Conservation (phyloP, 2,329 filamentous ascomycete genomes). For the Hymenoscyphus fructigenus region DNA sequence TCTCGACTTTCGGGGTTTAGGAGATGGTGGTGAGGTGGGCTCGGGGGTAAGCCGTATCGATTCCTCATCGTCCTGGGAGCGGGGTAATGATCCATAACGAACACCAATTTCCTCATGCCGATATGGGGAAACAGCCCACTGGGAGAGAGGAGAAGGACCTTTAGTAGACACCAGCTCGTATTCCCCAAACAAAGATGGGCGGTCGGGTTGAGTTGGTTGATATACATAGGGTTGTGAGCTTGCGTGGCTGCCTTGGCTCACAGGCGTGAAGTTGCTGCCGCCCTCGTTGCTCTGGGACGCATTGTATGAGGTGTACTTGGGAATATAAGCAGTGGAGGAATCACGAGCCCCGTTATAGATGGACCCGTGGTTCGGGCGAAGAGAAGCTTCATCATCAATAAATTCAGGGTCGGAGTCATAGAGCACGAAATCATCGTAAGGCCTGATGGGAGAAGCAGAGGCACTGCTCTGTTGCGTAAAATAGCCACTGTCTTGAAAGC, state of each 20-base stretch:
- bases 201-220: not conserved
- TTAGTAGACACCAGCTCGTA: not conserved
- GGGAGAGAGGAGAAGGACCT: not conserved
- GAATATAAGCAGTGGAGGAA: not conserved
- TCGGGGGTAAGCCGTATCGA: slow-evolving; percentile 8
- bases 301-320: not conserved
- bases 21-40: not conserved
- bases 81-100: not conserved
- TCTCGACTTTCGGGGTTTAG: slow-evolving; percentile 10
- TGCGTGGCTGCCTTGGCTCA: not conserved
- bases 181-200: slow-evolving; percentile 6
- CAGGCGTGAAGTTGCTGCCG: not conserved
- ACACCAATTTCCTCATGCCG: not conserved
- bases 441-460: not conserved
- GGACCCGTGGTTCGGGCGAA: not conserved
- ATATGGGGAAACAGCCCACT: slow-evolving; percentile 2
- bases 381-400: slow-evolving; percentile 7
- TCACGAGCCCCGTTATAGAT: not conserved
- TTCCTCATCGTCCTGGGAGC: not conserved
- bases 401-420: not conserved
- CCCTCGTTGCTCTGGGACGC: not conserved
- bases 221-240: slow-evolving; percentile 1
- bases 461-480: not conserved
- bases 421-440: slow-evolving; percentile 4
- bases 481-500: slow-evolving; percentile 4